Conservation (phyloP, 2,329 filamentous ascomycete genomes). For the Clarireedia monteithiana region DNA sequence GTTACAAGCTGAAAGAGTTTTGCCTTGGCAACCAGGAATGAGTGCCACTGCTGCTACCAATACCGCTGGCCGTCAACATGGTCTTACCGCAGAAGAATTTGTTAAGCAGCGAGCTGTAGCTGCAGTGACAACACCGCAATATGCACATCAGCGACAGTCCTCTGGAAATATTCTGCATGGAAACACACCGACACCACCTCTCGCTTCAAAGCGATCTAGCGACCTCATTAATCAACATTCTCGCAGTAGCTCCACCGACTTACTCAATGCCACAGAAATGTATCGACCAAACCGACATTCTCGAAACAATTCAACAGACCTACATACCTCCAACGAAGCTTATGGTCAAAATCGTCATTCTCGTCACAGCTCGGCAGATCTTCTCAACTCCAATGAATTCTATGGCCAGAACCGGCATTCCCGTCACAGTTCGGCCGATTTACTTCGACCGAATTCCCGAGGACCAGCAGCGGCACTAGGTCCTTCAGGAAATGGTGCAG, state of each 20-base stretch:
- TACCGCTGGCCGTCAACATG: slow-evolving; percentile 36
- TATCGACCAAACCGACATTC: slow-evolving; percentile 30
- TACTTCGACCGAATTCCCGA: slow-evolving; percentile 50
- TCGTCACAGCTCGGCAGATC: neutral
- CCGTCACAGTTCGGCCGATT: slow-evolving; percentile 35
- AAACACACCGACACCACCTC: slow-evolving; percentile 36
- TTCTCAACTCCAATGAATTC: neutral
- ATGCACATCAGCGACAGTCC: slow-evolving; percentile 50
- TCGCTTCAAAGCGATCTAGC: slow-evolving; percentile 37
- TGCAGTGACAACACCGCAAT: slow-evolving; percentile 45
- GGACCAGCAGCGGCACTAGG: slow-evolving; percentile 39
- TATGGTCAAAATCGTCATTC: neutral
- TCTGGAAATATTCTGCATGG: slow-evolving; percentile 42
- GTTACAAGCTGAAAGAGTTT: slow-evolving; percentile 51
- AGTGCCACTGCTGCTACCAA: slow-evolving; percentile 38
- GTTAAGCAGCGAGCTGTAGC: slow-evolving; percentile 68
- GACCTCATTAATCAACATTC: slow-evolving; percentile 30
- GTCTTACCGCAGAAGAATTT: slow-evolving; percentile 70
- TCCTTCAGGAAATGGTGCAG: slow-evolving; percentile 33
- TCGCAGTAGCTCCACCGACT: slow-evolving; percentile 33
- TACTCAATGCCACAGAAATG: slow-evolving; percentile 36
- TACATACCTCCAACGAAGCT: neutral
- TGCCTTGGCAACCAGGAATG: slow-evolving; percentile 74
- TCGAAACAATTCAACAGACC: slow-evolving; percentile 24
- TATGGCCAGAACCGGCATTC: neutral